These are phyloP conservation scores for Phialophora expanda DNA, from an alignment of 2,329 filamentous ascomycete species.

Conservation along the genomic window DNA sequence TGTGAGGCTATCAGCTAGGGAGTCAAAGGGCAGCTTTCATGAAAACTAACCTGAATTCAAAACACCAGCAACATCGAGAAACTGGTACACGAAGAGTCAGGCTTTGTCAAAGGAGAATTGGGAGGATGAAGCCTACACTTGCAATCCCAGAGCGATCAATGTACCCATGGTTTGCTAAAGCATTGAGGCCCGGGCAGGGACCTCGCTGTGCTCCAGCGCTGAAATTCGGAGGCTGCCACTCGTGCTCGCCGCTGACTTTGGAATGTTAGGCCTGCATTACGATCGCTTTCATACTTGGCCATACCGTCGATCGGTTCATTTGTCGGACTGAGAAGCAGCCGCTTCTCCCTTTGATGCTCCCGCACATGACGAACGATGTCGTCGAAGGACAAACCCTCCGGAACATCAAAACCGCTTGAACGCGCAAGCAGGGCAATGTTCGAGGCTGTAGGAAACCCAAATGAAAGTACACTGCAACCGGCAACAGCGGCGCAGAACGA, in stretches of 20 bases:
- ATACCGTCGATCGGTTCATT: constrained; percentile 41
- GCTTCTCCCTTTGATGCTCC: constrained; percentile 34
- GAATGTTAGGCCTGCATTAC: too few species aligned
- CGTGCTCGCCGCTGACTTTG: constrained; percentile 45
- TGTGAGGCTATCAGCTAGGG: constrained; percentile 31
- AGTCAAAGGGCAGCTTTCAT: too few species aligned
- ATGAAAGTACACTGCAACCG: constrained; percentile 6
- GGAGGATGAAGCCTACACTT: constrained; percentile 7
- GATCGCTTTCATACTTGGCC: too few species aligned
- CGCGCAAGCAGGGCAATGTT: constrained; percentile 29
- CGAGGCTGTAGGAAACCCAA: constrained; percentile 25
- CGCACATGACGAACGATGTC: constrained; percentile 22
- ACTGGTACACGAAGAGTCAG: constrained; percentile 34
- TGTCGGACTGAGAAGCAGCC: constrained; percentile 40
- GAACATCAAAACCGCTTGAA: constrained; percentile 21
- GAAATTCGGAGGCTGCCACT: constrained; percentile 45
- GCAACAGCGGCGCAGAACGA: constrained; percentile 8
- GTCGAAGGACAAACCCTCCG: constrained; percentile 30
- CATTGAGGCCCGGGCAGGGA: constrained; percentile 52
- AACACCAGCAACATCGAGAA: constrained; percentile 44
- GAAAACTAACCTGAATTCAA: constrained; percentile 44
- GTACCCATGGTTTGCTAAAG: constrained; percentile 52
- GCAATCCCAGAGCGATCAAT: constrained; percentile 49
- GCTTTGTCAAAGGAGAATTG: background rate
- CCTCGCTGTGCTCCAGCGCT: constrained; percentile 47